phyloP scores from a whole-genome alignment of 129 eudicot species.

The Logfia minima region DNA sequence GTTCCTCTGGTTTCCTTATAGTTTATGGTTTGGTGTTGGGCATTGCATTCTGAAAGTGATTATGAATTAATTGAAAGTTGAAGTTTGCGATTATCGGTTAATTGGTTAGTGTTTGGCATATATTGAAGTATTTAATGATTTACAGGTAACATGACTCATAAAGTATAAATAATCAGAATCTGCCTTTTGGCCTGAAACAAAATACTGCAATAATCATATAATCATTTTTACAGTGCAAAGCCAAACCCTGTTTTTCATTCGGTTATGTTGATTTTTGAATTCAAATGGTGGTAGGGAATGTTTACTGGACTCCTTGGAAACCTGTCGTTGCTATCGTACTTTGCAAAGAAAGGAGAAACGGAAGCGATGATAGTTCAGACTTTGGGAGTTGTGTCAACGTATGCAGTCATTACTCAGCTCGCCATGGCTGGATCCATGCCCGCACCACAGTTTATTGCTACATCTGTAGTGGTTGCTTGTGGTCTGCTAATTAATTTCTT shows the following conservation, averaged over 20 bases:
- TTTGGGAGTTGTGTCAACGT: constrained; percentile 78
- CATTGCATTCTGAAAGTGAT: constrained; percentile 4
- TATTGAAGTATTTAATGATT: neutral
- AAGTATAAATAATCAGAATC: too few species aligned
- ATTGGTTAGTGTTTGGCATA: neutral
- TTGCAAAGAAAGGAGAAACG: constrained; percentile 82
- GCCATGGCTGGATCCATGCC: constrained; percentile 98
- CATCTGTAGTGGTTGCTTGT: constrained; percentile 66
- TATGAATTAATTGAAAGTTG: neutral
- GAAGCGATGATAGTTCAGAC: constrained; percentile 88
- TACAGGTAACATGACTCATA: neutral
- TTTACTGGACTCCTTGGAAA: constrained; percentile 95
- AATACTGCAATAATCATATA: neutral
- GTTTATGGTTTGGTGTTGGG: constrained; percentile 4
- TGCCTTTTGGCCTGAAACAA: too few species aligned
- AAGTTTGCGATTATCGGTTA: neutral
- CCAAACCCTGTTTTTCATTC: neutral
- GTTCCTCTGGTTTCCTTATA: neutral
- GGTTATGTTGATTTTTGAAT: constrained; percentile 2
- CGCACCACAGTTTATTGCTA: constrained; percentile 57
- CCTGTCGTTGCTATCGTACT: constrained; percentile 81
- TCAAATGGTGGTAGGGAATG: constrained; percentile 62
- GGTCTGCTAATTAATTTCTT: constrained; percentile 72
- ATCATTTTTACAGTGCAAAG: neutral
- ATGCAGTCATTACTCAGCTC: constrained; percentile 72